Base-by-base conservation (phyloP, 371 early-diverging fungal genomes). In the Rhizopus microsporus region DNA sequence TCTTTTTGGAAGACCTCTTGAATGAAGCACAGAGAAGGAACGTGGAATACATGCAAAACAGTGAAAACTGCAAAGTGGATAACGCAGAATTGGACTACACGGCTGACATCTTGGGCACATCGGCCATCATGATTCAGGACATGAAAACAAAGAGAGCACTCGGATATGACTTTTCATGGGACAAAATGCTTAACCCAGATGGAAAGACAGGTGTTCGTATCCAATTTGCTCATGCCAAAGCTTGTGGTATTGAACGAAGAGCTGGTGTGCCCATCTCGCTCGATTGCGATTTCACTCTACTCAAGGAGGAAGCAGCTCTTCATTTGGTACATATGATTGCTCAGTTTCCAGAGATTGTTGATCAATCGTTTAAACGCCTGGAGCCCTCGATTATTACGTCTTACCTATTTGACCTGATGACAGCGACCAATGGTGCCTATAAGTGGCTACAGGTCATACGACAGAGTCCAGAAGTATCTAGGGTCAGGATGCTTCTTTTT, bases 171-270 rank as follows among this genome's bases (percentile, higher is more conserved):
- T 98, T 99, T 76, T 85, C 92, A 60, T 95, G 95, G 93, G 85
- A 90, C 62, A 86, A 95, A 42, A 96, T 98, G 89, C 87, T 94
- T 29, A 88, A 91, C 62, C 89, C 94, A 51, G 92, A 91, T 51
- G 99, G 98, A 35, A 94, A 95, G 72, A 99, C 99, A 1, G 99
- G 99, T 3, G 94, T 98, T 6, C 99, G 96, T 75, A 72, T 99
- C 7, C 99, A 99, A 79, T 99, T 91, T 71, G 92, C 97, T 12
- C 92, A 97, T 75, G 91, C 97, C 9, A 88, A 95, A 38, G 81
- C 93, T 4, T 93, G 93, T 71, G 82, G 85, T n/a, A 78, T 78
- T 57, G 78, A 78, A 43, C 56, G 74, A 17, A 71, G 67, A 32
- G 31, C 72, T 2, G 39, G 52, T 37, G 49, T 69, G 1, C 52